Base-by-base conservation (phyloP, 1,284 basidiomycete genomes). In the Laetiporus sulphureus region DNA sequence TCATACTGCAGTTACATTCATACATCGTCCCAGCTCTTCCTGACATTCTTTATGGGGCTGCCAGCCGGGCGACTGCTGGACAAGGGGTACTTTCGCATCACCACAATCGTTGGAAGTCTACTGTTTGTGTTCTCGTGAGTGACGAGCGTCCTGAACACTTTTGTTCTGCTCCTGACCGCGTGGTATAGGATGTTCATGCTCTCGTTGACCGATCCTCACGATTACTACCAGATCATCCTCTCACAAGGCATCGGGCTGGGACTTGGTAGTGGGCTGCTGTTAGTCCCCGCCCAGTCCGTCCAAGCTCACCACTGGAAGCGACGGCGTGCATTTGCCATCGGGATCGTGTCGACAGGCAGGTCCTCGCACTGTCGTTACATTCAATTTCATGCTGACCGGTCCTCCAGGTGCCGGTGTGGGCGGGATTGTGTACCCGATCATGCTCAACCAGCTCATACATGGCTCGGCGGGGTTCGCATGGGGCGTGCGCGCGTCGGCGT, bases 261-360 rank as follows among this genome's bases (percentile, higher is more conserved):
- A 10, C 66, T 76, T 44, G 68, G 66, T 5, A 47, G 72, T 32
- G 67, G 66, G 0, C 41, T 74, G 21, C 69, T 58, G 36, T 49
- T 49, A 36, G 13, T 51, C 3, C 53, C 53, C 5, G 40, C 47
- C 3, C 16, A 51, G 33, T 36, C 40, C 1, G 36, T 46, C 4
- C 40, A 41, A 32, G 43, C 46, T 10, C 46, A 48, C 23, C 36
- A 53, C 36, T 55, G 41, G 41, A 36, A 41, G 25, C 38, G 30
- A n/a, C 31, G 38, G 4, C 34, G 50, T 1, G 42, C 52, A 2
- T 36, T 48, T 2, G 52, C 53, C 4, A 52, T 51, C 39, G 53
- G 52, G 11, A 41, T 53, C 19, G 49, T 53, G 12, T 56, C 65
- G 32, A 54, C 59, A 10, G 62, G 56, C 32, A 13, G 13, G 27